Evolutionary conservation across 345 rosid genomes (phyloP).

Genomic region (Psidium guajava): DNA sequence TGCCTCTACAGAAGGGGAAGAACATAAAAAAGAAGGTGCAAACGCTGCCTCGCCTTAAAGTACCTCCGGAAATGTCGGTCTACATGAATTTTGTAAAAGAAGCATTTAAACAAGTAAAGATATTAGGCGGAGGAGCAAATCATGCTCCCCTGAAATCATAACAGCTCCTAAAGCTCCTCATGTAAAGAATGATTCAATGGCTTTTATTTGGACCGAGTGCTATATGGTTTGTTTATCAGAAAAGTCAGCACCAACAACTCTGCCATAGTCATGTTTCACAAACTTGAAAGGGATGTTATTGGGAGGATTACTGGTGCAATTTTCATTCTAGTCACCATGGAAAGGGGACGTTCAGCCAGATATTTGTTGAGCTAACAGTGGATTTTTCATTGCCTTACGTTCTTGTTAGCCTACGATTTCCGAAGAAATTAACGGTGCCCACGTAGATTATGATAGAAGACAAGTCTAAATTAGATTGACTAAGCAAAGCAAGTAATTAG

Average conservation of each 20-base stretch:
- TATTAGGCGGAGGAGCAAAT: not conserved
- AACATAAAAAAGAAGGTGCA: not conserved
- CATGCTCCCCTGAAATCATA: not conserved
- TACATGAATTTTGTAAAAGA: not conserved
- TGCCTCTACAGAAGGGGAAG: not conserved
- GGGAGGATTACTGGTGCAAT: too few species aligned
- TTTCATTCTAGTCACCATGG: too few species aligned
- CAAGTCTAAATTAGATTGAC: too few species aligned
- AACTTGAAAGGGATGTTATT: not conserved
- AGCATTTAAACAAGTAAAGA: not conserved
- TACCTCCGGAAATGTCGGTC: not conserved
- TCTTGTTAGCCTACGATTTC: too few species aligned
- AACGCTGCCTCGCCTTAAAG: not conserved
- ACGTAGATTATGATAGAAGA: too few species aligned
- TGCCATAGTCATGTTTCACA: not conserved
- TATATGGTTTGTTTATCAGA: not conserved
- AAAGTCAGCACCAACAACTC: too few species aligned
- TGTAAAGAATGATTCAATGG: not conserved
- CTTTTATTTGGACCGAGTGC: not conserved
- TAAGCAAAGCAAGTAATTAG: too few species aligned
- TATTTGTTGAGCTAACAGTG: too few species aligned
- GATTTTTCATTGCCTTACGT: too few species aligned
- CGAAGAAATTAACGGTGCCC: too few species aligned
- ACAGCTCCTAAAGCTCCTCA: not conserved
- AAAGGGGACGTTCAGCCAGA: too few species aligned